Percentiles rank a stretch among this genome's conserved stretches.
Evolutionary conservation across 306 rosid genomes (phyloP).

Genomic region (Lathyrus sativus): DNA sequence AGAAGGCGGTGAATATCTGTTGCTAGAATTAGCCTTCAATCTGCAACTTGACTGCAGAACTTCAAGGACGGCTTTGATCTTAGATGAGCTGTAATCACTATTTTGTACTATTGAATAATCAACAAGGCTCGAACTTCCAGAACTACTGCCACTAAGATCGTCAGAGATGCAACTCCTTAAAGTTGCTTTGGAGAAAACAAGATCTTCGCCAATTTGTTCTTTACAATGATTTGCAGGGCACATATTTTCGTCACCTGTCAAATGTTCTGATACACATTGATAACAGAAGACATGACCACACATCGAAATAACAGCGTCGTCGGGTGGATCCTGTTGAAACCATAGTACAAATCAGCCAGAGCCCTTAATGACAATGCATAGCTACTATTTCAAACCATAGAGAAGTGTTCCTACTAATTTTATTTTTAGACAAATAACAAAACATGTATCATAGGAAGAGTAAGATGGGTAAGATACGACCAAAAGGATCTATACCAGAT

Average conservation of each 20-base stretch:
- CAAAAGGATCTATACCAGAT: conserved; percentile 33
- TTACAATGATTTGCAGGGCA: conserved; percentile 82
- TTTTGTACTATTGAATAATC: conserved; percentile 65
- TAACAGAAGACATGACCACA: conserved; percentile 96
- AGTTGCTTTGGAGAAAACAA: conserved; percentile 81
- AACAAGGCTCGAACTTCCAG: conserved; percentile 42
- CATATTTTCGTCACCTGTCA: conserved; percentile 75
- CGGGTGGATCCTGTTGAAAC: conserved; percentile 85
- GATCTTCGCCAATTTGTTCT: conserved; percentile 64
- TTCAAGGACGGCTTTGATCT: conserved; percentile 85
- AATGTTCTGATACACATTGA: conserved; percentile 80
- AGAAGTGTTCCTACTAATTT: conserved; percentile 15
- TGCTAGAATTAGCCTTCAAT: conserved; percentile 37
- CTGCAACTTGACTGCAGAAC: conserved; percentile 60
- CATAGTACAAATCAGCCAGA: conserved; percentile 41
- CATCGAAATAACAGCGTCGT: conserved; percentile 80
- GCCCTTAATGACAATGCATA: conserved; percentile 19
- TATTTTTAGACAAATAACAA: conserved; percentile 28
- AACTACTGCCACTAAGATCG: conserved; percentile 52
- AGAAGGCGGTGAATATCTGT: conserved; percentile 42
- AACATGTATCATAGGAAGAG: conserved; percentile 36
- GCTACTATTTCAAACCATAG: conserved; percentile 1
- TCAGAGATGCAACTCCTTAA: conserved; percentile 71
- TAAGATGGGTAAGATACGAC: neutral
- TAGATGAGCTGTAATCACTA: conserved; percentile 74